phyloP scores from a whole-genome alignment of 2,329 filamentous ascomycete species.

The Phoma sp. region DNA sequence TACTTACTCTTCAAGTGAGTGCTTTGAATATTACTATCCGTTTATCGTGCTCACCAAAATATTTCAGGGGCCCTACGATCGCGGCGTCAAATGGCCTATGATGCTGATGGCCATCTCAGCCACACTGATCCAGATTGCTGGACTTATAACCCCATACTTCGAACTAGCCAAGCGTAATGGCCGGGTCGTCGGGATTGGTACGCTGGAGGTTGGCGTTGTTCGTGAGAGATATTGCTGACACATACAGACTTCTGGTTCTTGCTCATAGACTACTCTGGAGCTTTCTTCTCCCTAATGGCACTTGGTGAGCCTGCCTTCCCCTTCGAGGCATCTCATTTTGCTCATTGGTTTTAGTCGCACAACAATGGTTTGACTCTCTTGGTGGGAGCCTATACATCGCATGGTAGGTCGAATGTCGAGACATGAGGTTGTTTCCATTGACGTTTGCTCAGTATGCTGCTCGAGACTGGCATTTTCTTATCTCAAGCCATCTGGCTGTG shows the following conservation, averaged over 20 bases:
- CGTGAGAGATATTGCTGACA: not conserved
- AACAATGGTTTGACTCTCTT: conserved; percentile 66
- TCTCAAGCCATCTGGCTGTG: conserved; percentile 66
- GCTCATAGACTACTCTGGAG: conserved; percentile 64
- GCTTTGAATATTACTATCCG: not conserved
- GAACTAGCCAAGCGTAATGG: conserved; percentile 68
- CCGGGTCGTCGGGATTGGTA: conserved; percentile 66
- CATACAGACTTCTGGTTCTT: conserved; percentile 61
- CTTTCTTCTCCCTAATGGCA: conserved; percentile 68
- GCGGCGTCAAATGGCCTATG: conserved; percentile 61
- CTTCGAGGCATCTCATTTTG: not conserved
- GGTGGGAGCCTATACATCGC: conserved; percentile 66
- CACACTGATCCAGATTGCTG: conserved; percentile 61
- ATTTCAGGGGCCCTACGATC: conserved; percentile 59
- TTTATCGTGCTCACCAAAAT: not conserved
- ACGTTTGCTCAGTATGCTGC: conserved; percentile 52
- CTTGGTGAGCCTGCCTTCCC: conserved; percentile 52
- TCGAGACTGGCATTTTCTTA: conserved; percentile 66
- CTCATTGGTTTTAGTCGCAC: conserved; percentile 56
- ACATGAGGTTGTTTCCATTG: not conserved
- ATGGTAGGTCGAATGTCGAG: conserved; percentile 53
- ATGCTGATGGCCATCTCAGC: conserved; percentile 64
- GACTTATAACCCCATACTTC: conserved; percentile 65
- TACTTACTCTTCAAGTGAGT: conserved; percentile 62
- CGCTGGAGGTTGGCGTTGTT: conserved; percentile 28